phyloP scores from a whole-genome alignment of 768 basidiomycete genomes.

The Tulasnella sp. region DNA sequence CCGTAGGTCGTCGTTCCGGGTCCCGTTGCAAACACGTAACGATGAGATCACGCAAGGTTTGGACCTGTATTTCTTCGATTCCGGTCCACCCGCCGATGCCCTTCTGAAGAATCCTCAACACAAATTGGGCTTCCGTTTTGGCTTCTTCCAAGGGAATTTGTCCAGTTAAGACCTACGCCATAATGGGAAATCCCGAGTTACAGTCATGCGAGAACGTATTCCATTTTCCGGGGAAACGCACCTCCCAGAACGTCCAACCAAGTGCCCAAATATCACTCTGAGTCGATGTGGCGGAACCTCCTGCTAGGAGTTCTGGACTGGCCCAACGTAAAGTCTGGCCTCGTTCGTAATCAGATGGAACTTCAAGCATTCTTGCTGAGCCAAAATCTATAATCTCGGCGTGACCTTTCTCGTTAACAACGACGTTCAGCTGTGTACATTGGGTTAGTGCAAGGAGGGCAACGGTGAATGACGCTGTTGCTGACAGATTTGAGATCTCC shows the following conservation, averaged over 20 bases:
- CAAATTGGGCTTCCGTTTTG: not conserved
- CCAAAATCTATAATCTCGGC: not conserved
- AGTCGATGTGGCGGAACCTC: not conserved
- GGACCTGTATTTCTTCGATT: not conserved
- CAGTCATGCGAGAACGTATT: not conserved
- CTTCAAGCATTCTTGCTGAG: not conserved
- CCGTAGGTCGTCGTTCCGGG: not conserved
- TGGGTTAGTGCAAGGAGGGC: not conserved
- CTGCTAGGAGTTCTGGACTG: not conserved
- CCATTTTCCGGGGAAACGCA: not conserved
- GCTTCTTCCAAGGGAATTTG: not conserved
- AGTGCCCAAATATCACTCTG: not conserved
- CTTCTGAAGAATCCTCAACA: not conserved
- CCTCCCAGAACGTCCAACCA: not conserved
- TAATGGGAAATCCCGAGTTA: not conserved
- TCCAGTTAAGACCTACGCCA: not conserved
- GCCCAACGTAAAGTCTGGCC: not conserved
- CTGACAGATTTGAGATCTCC: not conserved
- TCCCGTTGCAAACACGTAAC: not conserved
- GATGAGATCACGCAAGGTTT: not conserved
- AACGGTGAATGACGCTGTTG: not conserved
- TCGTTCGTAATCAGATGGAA: not conserved
- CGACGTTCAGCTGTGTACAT: not conserved
- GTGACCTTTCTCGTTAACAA: not conserved
- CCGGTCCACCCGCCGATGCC: accelerated